phyloP scores from a whole-genome alignment of 768 basidiomycete genomes.

The Pleurotus djamor region DNA sequence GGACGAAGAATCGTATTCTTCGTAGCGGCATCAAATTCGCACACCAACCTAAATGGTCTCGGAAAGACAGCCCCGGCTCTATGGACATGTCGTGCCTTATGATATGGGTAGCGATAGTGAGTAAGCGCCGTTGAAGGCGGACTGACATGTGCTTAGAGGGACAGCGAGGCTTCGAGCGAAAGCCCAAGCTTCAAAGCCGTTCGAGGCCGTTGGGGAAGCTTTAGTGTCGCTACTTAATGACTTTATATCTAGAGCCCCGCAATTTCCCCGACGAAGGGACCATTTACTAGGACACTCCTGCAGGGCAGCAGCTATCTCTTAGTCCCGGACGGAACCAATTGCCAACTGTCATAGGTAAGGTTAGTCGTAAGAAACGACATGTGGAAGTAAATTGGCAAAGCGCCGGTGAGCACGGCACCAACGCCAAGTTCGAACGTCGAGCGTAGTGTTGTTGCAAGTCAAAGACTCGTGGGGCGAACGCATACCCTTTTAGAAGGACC shows the following conservation, averaged over 20 bases:
- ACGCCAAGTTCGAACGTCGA: background rate
- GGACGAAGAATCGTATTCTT: background rate
- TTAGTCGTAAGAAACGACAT: background rate
- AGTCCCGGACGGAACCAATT: background rate
- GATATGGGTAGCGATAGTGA: background rate
- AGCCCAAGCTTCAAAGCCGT: too few relatives aligned
- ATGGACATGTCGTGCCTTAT: background rate
- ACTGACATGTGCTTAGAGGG: background rate
- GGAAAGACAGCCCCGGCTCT: background rate
- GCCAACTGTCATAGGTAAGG: too few relatives aligned
- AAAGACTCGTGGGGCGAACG: background rate
- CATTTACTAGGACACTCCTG: too few relatives aligned
- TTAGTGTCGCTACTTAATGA: too few relatives aligned
- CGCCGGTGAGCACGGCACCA: background rate
- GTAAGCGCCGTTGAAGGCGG: background rate
- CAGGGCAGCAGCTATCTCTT: too few relatives aligned
- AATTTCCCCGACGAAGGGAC: too few relatives aligned
- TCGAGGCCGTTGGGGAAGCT: too few relatives aligned
- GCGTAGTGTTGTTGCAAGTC: too few relatives aligned
- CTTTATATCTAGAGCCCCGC: too few relatives aligned
- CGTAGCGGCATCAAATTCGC: background rate
- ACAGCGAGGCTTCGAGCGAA: too few relatives aligned
- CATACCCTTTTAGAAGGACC: background rate
- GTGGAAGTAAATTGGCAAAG: background rate
- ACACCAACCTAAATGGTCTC: background rate